Evolutionary conservation across 2,329 filamentous ascomycete species (phyloP), one percentile per base, ranked within the genome.

Genomic region (Aspergillus chevalieri): DNA sequence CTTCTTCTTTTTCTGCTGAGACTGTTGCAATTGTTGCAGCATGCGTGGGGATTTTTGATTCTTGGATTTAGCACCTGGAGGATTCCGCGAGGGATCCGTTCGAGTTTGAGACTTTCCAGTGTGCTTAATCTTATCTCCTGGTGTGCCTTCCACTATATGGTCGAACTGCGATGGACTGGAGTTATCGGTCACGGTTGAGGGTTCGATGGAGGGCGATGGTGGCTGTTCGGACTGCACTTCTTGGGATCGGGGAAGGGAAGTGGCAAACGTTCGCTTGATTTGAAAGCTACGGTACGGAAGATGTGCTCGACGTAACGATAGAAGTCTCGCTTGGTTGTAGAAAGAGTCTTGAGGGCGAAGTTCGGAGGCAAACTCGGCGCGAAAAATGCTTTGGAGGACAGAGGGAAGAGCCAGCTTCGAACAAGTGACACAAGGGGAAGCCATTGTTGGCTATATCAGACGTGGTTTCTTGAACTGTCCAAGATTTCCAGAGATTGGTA

Each of bases 361-460:
- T 14, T 55, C 49, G 30, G 47, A 44, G 33, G 52, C 48, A 38
- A 59, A 45, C 28, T 66, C 59, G 7, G 60, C 53, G 36, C 52
- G 57, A 28, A 62, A 61, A 10, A 64, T 45, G 44, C 52, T 57
- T 46, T 55, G 58, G 12, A 67, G 48, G 8, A 62, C 38, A 4
- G 48, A 54, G 9, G 66, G 55, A 10, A 67, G 49, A 24, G 58
- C 55, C 48, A 65, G 43, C 10, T 46, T 62, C 2, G 61, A 55
- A n/a, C 64, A 61, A 3, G 57, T 52, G 43, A 54, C 33, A 43
- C 59, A 66, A 44, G 54, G 50, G 8, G 44, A 47, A 14, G 51
- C 50, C 61, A 66, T 65, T 10, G 9, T 42, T 12, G 19, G 3
- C n/a, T 45, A 21, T 21, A 41, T 22, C 17, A 14, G 17, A 41